Base-by-base conservation (phyloP, 2,329 filamentous ascomycete species). In the Diaporthe velutina region DNA sequence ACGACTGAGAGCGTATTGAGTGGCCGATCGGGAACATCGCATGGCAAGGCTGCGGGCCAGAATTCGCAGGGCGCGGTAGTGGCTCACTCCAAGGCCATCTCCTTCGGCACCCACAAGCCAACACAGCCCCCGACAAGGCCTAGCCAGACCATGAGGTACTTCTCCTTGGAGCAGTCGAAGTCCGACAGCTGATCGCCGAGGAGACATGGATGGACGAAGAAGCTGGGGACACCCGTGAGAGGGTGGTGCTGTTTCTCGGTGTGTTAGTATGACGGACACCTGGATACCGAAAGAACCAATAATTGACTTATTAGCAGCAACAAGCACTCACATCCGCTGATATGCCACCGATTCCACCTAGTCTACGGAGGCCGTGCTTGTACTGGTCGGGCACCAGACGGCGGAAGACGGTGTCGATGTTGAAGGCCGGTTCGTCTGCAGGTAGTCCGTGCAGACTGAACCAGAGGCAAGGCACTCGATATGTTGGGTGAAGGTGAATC, bases 121-220 rank as follows among this genome's bases (percentile, higher is more conserved):
- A 98, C 93, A 78, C 91, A 93, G 70, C 91, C 91, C 75, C 96
- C 96, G 58, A 98, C 91, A 74, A 98, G 86, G n/a, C 96, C 96
- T 76, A 98, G 88, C 96, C 96, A 98, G 73, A 95, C 85, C 84
- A 95, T 90, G 80, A 98, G 88, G 86, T 98, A 98, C 79, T 92
- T 88, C 79, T 92, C 84, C 82, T 88, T 86, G 81, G 87, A 83
- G 79, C 90, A 92, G 78, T 89, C 85, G 79, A 95, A 92, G 70
- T 86, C 87, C 78, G 87, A 87, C 89, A 98, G 94, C 70, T 94
- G 94, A 77, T 96, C 93, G 73, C 93, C 94, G 12, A 97, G 94
- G 82, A 94, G 91, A 84, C 97, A 98, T 33, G 97, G 96, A 85
- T 99, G 97, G 79, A 98, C 89, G 84, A 98, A 98, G 84, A 96